Evolutionary conservation across 1,284 basidiomycete species (phyloP).

Genomic region (Naganishia sp.): DNA sequence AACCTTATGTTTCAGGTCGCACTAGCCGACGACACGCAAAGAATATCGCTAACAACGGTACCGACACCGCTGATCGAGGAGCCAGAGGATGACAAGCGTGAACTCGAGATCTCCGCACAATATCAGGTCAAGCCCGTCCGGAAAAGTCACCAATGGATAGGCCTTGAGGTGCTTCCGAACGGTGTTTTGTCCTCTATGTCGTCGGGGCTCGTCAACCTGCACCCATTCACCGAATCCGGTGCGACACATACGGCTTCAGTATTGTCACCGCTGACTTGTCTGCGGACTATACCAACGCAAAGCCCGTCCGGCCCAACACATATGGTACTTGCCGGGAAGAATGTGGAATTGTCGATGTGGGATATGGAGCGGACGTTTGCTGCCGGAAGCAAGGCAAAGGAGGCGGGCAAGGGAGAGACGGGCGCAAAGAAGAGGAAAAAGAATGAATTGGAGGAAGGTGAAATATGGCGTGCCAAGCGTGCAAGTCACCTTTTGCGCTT

Average conservation of each 20-base stretch:
- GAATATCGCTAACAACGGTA: slow-evolving; percentile 34
- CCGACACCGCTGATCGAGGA: slow-evolving; percentile 24
- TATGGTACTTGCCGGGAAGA: slow-evolving; percentile 82
- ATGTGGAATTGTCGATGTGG: slow-evolving; percentile 83
- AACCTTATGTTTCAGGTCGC: slow-evolving; percentile 17
- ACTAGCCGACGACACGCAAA: slow-evolving; percentile 32
- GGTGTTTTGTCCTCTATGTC: slow-evolving; percentile 47
- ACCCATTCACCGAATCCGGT: slow-evolving; percentile 29
- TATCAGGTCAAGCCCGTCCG: slow-evolving; percentile 30
- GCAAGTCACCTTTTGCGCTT: slow-evolving; percentile 38
- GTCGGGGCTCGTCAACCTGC: slow-evolving; percentile 44
- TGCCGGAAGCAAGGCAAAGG: slow-evolving; percentile 11
- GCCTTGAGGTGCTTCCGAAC: slow-evolving; percentile 39
- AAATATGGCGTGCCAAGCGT: slow-evolving; percentile 54
- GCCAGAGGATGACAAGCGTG: slow-evolving; percentile 31
- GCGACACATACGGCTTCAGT: slow-evolving; percentile 36
- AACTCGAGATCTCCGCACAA: slow-evolving; percentile 29
- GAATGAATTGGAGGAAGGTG: slow-evolving; percentile 64
- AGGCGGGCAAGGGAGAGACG: slow-evolving; percentile 9
- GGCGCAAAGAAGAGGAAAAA: slow-evolving; percentile 67
- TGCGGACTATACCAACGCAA: slow-evolving; percentile 57
- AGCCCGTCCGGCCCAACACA: slow-evolving; percentile 47
- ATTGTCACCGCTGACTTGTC: slow-evolving; percentile 45
- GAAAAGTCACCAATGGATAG: slow-evolving; percentile 43
- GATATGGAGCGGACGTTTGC: slow-evolving; percentile 69